Evolutionary conservation across 192 early-diverging fungal species (phyloP).

Genomic region (Tieghemiomyces parasiticus): DNA sequence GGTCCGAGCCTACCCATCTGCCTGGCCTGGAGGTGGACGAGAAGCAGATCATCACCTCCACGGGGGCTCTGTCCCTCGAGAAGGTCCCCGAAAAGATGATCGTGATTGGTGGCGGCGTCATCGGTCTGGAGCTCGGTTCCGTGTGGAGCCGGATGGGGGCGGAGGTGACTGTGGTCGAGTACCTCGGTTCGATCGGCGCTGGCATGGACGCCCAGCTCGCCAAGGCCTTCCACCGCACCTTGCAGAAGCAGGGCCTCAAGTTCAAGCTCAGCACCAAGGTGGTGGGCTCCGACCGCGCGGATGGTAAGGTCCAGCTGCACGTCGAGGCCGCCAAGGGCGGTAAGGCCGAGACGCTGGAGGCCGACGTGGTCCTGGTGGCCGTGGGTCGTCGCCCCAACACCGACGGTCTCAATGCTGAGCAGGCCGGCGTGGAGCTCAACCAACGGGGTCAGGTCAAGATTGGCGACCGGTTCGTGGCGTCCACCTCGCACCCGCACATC

Average conservation of each 20-base stretch:
- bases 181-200: conserved; percentile 79
- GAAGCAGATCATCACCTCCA: conserved; percentile 93
- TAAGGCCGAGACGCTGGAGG: conserved; percentile 64
- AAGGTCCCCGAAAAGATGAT: conserved; percentile 96
- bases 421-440: conserved; percentile 80
- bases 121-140: conserved; percentile 96
- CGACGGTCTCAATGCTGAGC: conserved; percentile 79
- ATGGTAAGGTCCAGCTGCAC: conserved; percentile 79
- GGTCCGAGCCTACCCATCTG: conserved; percentile 86
- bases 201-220: conserved; percentile 95
- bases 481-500: conserved; percentile 76
- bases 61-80: conserved; percentile 85
- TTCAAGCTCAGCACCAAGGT: conserved; percentile 99
- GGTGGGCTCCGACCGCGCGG: conserved; percentile 62
- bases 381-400: conserved; percentile 94
- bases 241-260: conserved; percentile 93
- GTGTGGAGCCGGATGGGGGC: conserved; percentile 94
- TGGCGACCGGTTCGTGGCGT: conserved; percentile 44
- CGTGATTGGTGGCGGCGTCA: conserved; percentile 97
- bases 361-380: conserved; percentile 83
- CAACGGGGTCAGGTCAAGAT: conserved; percentile 74
- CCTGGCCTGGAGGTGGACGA: conserved; percentile 92
- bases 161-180: conserved; percentile 93
- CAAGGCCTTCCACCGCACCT: conserved; percentile 80
- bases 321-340: conserved; percentile 81